These are phyloP conservation scores for Cryptococcus deneoformans DNA, from an alignment of 1,284 basidiomycete genomes.

Conservation along the genomic window DNA sequence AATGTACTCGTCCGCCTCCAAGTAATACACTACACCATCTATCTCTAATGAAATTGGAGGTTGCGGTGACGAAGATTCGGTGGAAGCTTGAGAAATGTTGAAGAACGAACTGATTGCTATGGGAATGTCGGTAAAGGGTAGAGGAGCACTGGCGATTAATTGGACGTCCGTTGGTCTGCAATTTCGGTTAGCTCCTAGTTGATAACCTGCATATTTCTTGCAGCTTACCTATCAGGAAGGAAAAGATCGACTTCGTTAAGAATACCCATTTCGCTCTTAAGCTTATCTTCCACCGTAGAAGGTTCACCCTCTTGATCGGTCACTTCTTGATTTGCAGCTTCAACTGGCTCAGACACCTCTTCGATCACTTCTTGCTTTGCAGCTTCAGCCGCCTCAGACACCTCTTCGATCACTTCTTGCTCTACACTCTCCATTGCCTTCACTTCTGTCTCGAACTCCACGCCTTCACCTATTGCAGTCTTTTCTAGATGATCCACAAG, in stretches of 20 bases:
- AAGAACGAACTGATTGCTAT: conserved; percentile 4
- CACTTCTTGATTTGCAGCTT: background rate
- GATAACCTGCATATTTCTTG: too few species aligned
- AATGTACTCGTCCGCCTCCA: conserved; percentile 12
- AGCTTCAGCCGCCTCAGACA: too few species aligned
- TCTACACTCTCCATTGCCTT: background rate
- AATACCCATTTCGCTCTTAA: background rate
- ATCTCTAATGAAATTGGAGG: conserved; percentile 4
- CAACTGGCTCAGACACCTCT: background rate
- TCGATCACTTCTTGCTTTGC: background rate
- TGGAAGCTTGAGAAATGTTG: background rate
- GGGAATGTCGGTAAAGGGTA: conserved; percentile 10
- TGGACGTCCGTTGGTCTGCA: conserved; percentile 10
- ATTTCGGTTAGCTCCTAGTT: too few species aligned
- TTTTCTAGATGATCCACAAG: conserved; percentile 7
- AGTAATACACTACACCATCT: conserved; percentile 4
- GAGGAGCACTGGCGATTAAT: background rate
- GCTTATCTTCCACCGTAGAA: background rate
- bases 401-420: background rate
- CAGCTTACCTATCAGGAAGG: conserved; percentile 13
- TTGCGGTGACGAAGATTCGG: background rate
- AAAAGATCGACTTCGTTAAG: conserved; percentile 4
- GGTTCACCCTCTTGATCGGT: too few species aligned
- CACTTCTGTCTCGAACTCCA: background rate
- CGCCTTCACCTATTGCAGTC: background rate